phyloP scores from a whole-genome alignment of 495 filamentous ascomycete species.

The Aspergillus sclerotiicarbonarius region DNA sequence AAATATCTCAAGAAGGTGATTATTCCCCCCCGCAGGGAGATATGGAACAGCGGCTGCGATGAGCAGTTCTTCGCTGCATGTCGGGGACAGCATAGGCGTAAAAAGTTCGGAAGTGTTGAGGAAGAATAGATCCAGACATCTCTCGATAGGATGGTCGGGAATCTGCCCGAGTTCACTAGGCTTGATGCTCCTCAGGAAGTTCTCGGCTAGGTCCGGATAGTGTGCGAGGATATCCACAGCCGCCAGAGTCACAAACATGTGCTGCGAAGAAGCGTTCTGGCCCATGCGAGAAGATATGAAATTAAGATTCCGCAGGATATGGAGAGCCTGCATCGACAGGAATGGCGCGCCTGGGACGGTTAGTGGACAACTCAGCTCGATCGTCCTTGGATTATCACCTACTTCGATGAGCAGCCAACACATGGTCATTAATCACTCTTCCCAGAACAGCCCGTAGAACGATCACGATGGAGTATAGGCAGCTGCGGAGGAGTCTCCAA shows the following conservation, averaged over 20 bases:
- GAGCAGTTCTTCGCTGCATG: conserved; percentile 68
- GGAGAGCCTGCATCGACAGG: conserved; percentile 73
- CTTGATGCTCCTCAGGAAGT: conserved; percentile 67
- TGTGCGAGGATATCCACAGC: conserved; percentile 84
- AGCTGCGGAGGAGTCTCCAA: conserved; percentile 79
- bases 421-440: conserved; percentile 57
- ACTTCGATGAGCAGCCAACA: conserved; percentile 55
- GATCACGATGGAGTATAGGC: conserved; percentile 76
- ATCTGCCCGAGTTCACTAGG: conserved; percentile 59
- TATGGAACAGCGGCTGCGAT: conserved; percentile 74
- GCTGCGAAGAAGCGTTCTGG: conserved; percentile 70
- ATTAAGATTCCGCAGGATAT: conserved; percentile 76
- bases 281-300: conserved; percentile 83
- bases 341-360: conserved; percentile 55
- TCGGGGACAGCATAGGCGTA: conserved; percentile 62
- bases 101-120: conserved; percentile 89
- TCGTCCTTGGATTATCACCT: conserved; percentile 21
- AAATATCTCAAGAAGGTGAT: conserved; percentile 71
- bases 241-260: conserved; percentile 80
- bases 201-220: conserved; percentile 65
- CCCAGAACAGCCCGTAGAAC: conserved; percentile 71
- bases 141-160: conserved; percentile 70
- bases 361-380: not conserved
- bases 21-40: conserved; percentile 63
- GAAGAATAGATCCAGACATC: conserved; percentile 85